Percentiles rank a stretch among this genome's conserved stretches.
These are phyloP conservation scores for Dissophora globulifera DNA, from an alignment of 192 early-diverging fungal genomes.

Conservation along the genomic window DNA sequence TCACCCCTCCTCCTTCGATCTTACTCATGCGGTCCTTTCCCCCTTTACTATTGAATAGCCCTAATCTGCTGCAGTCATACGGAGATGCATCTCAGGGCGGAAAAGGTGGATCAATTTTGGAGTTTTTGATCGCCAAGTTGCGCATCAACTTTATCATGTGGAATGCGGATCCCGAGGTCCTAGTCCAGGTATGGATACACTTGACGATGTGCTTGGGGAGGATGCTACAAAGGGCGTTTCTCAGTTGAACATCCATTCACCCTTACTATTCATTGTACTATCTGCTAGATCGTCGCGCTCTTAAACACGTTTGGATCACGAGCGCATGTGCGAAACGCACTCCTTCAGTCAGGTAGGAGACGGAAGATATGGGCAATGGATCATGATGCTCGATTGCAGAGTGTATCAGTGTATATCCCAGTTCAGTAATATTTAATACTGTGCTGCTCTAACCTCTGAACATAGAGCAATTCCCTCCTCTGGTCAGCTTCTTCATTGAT, in stretches of 20 bases:
- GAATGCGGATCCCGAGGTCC: conserved; percentile 75
- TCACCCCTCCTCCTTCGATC: too few relatives aligned
- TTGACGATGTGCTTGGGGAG: too few relatives aligned
- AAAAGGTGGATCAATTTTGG: conserved; percentile 64
- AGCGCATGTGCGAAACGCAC: conserved; percentile 52
- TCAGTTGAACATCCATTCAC: too few relatives aligned
- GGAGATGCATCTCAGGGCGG: conserved; percentile 62
- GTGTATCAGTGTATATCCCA: too few relatives aligned
- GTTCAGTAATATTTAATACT: too few relatives aligned
- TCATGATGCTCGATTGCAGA: too few relatives aligned
- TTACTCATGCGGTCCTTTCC: too few relatives aligned
- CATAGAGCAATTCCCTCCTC: conserved; percentile 63
- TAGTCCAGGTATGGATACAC: conserved; percentile 64
- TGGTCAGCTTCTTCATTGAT: conserved; percentile 69
- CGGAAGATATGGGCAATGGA: too few relatives aligned
- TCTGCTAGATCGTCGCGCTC: conserved; percentile 52
- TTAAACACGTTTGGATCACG: conserved; percentile 59
- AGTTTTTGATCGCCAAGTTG: conserved; percentile 70
- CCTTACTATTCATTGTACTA: background rate
- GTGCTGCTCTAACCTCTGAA: conserved; percentile 1
- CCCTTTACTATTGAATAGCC: conserved; percentile 39
- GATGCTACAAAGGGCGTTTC: too few relatives aligned
- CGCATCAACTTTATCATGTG: conserved; percentile 73
- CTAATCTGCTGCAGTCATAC: conserved; percentile 65
- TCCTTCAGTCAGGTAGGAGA: conserved; percentile 60